Percentiles rank a stretch among this genome's conserved stretches.
Evolutionary conservation across 2,329 filamentous ascomycete genomes (phyloP).

Genomic region (Tympanopsis confertula): DNA sequence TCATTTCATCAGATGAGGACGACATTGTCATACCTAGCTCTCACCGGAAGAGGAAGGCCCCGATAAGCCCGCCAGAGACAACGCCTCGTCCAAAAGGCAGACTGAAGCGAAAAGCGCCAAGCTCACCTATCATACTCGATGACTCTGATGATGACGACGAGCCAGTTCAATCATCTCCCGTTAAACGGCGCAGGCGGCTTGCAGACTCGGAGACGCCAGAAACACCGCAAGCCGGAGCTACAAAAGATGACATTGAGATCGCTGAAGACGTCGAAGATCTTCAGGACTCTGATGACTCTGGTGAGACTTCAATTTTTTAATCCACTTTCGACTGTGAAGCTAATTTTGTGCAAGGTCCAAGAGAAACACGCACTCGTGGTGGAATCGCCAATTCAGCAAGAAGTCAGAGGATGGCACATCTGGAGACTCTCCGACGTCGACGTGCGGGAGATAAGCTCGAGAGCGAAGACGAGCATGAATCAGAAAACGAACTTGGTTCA

Average conservation of each 20-base stretch:
- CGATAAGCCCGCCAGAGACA: too few species aligned
- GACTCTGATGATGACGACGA: background rate
- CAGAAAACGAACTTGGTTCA: background rate
- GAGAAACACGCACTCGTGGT: background rate
- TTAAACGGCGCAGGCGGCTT: background rate
- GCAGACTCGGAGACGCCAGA: background rate
- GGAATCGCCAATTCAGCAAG: constrained; percentile 1
- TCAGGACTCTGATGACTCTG: background rate
- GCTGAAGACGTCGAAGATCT: background rate
- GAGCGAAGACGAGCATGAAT: background rate
- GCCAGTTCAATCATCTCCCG: background rate
- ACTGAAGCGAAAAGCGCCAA: too few species aligned
- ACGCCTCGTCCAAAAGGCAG: too few species aligned
- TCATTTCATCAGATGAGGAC: too few species aligned
- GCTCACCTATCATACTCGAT: too few species aligned
- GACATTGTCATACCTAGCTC: too few species aligned
- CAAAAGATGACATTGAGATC: background rate
- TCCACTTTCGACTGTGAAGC: background rate
- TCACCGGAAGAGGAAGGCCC: too few species aligned
- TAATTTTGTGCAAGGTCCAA: background rate
- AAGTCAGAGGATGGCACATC: background rate
- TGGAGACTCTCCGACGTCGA: background rate
- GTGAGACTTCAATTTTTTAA: background rate
- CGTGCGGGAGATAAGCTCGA: background rate
- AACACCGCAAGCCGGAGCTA: background rate